Conservation (phyloP, 2,329 filamentous ascomycete species). For the Aspergillus alliaceus region DNA sequence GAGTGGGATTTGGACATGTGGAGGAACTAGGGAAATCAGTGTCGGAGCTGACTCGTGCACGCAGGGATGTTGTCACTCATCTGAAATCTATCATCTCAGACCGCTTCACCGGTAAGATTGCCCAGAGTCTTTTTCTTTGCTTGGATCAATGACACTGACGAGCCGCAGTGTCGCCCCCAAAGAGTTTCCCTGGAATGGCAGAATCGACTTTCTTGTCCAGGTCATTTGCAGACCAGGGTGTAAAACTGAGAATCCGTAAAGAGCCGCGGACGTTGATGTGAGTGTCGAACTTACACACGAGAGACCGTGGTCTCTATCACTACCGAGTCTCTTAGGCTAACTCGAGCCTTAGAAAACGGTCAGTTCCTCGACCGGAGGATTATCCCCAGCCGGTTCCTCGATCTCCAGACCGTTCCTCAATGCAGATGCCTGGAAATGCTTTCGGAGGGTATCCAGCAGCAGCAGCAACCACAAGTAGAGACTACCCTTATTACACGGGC, state of each 20-base stretch:
- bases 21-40: not conserved
- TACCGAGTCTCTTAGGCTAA: conserved; percentile 12
- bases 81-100: conserved; percentile 61
- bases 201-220: conserved; percentile 80
- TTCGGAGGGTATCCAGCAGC: conserved; percentile 34
- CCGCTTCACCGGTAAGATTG: conserved; percentile 62
- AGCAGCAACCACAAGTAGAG: conserved; percentile 17
- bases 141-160: conserved; percentile 11
- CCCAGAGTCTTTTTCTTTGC: not conserved
- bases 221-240: conserved; percentile 83
- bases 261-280: conserved; percentile 65
- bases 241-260: conserved; percentile 78
- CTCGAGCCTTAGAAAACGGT: conserved; percentile 36
- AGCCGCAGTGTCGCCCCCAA: conserved; percentile 49
- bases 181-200: conserved; percentile 75
- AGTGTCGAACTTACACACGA: conserved; percentile 17
- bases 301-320: not conserved
- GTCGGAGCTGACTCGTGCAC: conserved; percentile 17
- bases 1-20: not conserved
- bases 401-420: conserved; percentile 38
- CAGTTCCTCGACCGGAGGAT: conserved; percentile 38
- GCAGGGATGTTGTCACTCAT: conserved; percentile 48
- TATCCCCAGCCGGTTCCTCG: conserved; percentile 36
- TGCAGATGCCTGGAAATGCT: conserved; percentile 35
- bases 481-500: conserved; percentile 36